phyloP scores from a whole-genome alignment of 371 early-diverging fungal species.

The Actinomortierella ambigua region DNA sequence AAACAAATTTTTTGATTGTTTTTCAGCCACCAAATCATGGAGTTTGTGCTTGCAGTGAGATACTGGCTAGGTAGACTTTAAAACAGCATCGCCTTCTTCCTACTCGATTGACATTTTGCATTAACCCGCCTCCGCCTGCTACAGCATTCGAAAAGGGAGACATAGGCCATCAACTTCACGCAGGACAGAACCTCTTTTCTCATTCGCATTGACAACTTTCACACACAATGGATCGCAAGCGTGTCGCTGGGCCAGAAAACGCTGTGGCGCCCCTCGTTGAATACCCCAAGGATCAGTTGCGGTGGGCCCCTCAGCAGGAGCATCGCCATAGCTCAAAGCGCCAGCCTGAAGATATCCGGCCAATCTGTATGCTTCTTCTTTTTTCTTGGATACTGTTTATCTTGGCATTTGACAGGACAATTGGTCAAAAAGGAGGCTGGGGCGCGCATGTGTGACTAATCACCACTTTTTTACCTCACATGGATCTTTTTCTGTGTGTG shows the following conservation, averaged over 20 bases:
- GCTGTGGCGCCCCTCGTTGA: conserved; percentile 71
- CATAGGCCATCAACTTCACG: too few species aligned
- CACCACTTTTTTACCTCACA: conserved; percentile 6
- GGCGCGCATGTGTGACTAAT: neutral
- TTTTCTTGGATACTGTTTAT: too few species aligned
- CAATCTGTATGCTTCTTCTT: conserved; percentile 55
- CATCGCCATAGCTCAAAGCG: conserved; percentile 48
- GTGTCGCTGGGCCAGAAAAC: conserved; percentile 77
- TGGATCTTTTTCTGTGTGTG: conserved; percentile 12
- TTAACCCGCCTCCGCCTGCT: too few species aligned
- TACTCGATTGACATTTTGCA: too few species aligned
- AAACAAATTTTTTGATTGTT: too few species aligned
- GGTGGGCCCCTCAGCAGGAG: conserved; percentile 35
- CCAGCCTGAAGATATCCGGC: conserved; percentile 66
- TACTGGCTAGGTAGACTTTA: too few species aligned
- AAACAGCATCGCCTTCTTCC: too few species aligned
- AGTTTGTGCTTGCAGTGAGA: too few species aligned
- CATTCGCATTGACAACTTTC: too few species aligned
- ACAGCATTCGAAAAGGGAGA: too few species aligned
- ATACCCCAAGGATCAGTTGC: conserved; percentile 38
- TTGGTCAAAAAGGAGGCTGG: neutral
- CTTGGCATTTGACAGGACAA: conserved; percentile 1
- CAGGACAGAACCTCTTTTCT: too few species aligned
- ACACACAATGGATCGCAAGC: conserved; percentile 68
- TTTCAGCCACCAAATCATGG: too few species aligned